Evolutionary conservation across 805 yeast species (phyloP), one percentile per base, ranked within the genome.

Genomic region (Zygosaccharomyces gambellarensis): DNA sequence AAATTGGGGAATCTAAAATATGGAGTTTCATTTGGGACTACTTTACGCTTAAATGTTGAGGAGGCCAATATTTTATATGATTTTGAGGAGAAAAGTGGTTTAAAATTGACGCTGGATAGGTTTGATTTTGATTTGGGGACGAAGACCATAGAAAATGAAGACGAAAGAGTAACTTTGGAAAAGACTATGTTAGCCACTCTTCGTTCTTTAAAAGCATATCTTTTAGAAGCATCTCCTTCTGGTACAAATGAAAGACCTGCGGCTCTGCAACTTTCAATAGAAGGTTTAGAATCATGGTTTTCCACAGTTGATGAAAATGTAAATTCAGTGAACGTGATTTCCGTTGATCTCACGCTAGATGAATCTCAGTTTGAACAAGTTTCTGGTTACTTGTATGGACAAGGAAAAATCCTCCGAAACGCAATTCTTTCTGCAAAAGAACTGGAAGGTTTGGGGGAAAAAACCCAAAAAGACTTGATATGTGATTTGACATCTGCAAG

Each of bases 401-500:
- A 54, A 10, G 46, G 30, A 3, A 30, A 22, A 5, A 36, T 53
- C 1, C 9, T 62, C 3, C 22, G 30, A 1, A 36, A 48, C 48
- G 45, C 66, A 9, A 49, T 28, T 34, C 39, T 5, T 2, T 45
- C 41, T 8, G 49, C 39, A 10, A 50, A 40, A 36, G 32, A 39
- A 11, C 52, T 45, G 25, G 54, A 41, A 22, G 48, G 40, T 38
- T 51, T 27, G 9, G 41, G 57, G 19, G 36, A 50, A 9, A 50
- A 51, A 14, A 49, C 62, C 12, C 61, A 65, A 38, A 63, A 63
- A 51, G 72, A 71, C 40, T 53, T 78, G 4, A 60, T 80, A 4
- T 71, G 76, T 39, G 67, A 70, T 39, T 54, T 78, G 21, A 71
- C 80, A 1, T 55, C 64, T 7, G 82, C 83, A 4, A 77, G 83